Percentiles rank a stretch among this genome's conserved stretches.
Conservation (phyloP, 2,329 filamentous ascomycete species). For the Grosmannia penicillata region DNA sequence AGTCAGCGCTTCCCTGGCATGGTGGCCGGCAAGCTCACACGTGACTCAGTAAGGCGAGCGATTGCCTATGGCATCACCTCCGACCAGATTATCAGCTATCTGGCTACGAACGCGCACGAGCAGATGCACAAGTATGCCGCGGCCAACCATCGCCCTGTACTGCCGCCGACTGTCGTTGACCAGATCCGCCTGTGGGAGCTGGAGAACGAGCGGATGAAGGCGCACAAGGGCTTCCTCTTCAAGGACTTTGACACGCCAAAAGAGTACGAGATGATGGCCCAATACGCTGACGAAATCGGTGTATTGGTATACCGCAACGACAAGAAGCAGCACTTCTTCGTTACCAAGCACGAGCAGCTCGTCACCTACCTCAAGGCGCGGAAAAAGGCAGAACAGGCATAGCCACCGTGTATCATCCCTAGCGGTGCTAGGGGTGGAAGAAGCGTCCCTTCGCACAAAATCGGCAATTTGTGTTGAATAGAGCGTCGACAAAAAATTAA, state of each 20-base stretch:
- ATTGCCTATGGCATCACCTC: conserved; percentile 85
- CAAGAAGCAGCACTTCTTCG: conserved; percentile 72
- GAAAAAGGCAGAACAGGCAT: conserved; percentile 30
- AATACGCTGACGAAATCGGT: conserved; percentile 80
- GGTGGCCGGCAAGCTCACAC: conserved; percentile 80
- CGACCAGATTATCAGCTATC: conserved; percentile 88
- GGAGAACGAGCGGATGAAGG: conserved; percentile 86
- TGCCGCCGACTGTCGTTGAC: conserved; percentile 92
- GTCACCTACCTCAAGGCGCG: conserved; percentile 60
- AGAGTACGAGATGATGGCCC: conserved; percentile 56
- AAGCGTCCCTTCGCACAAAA: background rate
- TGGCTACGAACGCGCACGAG: conserved; percentile 84
- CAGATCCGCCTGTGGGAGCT: conserved; percentile 97
- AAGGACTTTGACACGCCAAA: conserved; percentile 63
- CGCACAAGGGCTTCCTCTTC: conserved; percentile 73
- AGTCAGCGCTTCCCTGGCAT: conserved; percentile 89
- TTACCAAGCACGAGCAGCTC: conserved; percentile 81
- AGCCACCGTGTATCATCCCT: background rate
- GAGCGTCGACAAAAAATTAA: background rate
- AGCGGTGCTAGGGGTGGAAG: too few relatives aligned
- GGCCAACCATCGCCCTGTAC: conserved; percentile 47
- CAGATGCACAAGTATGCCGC: conserved; percentile 64
- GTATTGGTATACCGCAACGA: conserved; percentile 82
- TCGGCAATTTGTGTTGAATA: background rate
- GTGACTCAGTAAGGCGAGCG: conserved; percentile 73